Percentiles rank a stretch among this genome's conserved stretches.
Evolutionary conservation across 805 yeast species (phyloP).

Genomic region (Saccharomycopsis guyanensis): DNA sequence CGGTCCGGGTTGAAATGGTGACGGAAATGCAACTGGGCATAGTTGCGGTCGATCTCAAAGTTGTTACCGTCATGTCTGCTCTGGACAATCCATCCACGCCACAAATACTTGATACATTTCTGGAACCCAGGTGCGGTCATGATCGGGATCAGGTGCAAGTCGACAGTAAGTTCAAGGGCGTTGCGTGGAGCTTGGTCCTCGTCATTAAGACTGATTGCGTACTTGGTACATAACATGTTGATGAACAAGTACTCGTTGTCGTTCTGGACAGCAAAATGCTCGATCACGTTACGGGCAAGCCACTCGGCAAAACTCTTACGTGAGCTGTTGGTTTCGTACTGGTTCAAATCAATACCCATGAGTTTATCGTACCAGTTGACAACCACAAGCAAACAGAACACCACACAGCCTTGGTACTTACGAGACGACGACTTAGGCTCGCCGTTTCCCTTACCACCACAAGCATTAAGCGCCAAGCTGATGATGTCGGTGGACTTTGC

Average conservation of each 20-base stretch:
- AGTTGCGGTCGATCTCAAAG: slow-evolving; percentile 60
- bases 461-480: slow-evolving; percentile 59
- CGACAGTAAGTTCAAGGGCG: slow-evolving; percentile 80
- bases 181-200: slow-evolving; percentile 53
- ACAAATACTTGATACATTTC: slow-evolving; percentile 78
- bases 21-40: slow-evolving; percentile 47
- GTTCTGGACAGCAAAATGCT: slow-evolving; percentile 32
- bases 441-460: slow-evolving; percentile 69
- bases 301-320: slow-evolving; percentile 63
- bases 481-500: slow-evolving; percentile 35
- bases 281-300: slow-evolving; percentile 63
- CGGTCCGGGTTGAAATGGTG: slow-evolving; percentile 76
- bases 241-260: slow-evolving; percentile 55
- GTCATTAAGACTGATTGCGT: slow-evolving; percentile 53
- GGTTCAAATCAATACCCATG: slow-evolving; percentile 52
- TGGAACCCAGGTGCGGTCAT: slow-evolving; percentile 79
- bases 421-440: slow-evolving; percentile 43
- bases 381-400: slow-evolving; percentile 69
- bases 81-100: slow-evolving; percentile 91
- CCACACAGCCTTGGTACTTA: slow-evolving; percentile 57
- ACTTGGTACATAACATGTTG: slow-evolving; percentile 70
- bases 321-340: slow-evolving; percentile 50
- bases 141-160: slow-evolving; percentile 68
- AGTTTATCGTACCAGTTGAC: slow-evolving; percentile 68
- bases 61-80: slow-evolving; percentile 58